Evolutionary conservation across 2,329 filamentous ascomycete species (phyloP).

Genomic region (Triangularia verruculosa): DNA sequence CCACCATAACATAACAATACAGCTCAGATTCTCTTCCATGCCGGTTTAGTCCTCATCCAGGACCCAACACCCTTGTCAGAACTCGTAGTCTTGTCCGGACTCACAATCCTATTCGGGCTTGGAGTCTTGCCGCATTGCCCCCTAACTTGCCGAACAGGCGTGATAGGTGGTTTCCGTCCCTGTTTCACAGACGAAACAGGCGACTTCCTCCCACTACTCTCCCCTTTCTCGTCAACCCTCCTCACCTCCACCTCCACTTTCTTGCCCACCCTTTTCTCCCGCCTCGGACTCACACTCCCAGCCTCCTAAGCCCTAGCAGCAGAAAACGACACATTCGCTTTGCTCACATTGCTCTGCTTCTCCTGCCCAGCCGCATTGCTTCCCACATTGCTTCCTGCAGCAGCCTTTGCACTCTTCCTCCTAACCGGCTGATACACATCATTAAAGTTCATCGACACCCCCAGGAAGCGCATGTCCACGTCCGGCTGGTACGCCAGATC

Average conservation of each 20-base stretch:
- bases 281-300: neutral
- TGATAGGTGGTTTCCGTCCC: neutral
- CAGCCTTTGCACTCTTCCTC: slow-evolving; percentile 51
- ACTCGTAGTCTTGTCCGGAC: neutral
- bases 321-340: slow-evolving; percentile 5
- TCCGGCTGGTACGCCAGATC: slow-evolving; percentile 92
- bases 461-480: slow-evolving; percentile 91
- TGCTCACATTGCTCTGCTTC: neutral
- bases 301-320: slow-evolving; percentile 5
- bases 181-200: neutral
- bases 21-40: neutral
- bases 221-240: neutral
- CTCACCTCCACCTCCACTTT: too few relatives aligned
- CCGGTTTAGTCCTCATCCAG: neutral
- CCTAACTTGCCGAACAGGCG: neutral
- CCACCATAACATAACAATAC: neutral
- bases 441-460: slow-evolving; percentile 98
- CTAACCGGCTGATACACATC: slow-evolving; percentile 83
- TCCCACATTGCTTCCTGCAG: neutral
- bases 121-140: neutral
- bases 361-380: neutral
- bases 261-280: neutral
- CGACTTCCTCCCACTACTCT: neutral
- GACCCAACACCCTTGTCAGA: neutral
- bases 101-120: neutral